Evolutionary conservation across 495 filamentous ascomycete genomes (phyloP), one percentile per base, ranked within the genome.

Genomic region (Penicillium canariense): DNA sequence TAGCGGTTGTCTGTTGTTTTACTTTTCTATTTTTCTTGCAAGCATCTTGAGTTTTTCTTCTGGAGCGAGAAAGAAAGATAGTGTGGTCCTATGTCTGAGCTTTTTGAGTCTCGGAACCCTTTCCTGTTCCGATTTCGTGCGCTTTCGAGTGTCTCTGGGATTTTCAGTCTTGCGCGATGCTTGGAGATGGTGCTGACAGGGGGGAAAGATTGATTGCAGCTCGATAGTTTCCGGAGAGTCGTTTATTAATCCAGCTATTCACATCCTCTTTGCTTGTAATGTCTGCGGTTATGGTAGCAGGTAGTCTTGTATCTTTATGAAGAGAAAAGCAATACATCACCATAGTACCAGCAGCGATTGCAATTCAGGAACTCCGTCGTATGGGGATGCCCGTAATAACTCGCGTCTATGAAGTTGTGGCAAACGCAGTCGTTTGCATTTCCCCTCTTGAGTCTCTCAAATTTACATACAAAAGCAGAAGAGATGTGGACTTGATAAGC

Each of bases 191-290:
- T 42, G 38, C 7, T 25, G 12, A n/a, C 20, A 17, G 25, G 32
- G 22, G 27, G 52, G 47, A 52, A 55, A 59, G 49, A 66, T 58
- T 56, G 58, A 48, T 58, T 54, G 34, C 48, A 58, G 60, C 57
- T 63, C 42, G 51, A 59, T 61, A 61, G 55, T 63, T 50, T 46
- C 55, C 39, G 51, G 55, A 50, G 43, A 38, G 35, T 52, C 42
- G 51, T 63, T 53, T 44, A 61, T 56, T 66, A 63, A 66, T 63
- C 38, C 56, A 66, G 57, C 49, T 56, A 63, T 56, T 50, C 52
- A 55, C 51, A 66, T 50, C 54, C 8, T 36, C 32, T 22, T 50
- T 31, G 7, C 25, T 49, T 12, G 25, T 26, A 31, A 28, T 5
- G 15, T 2, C 11, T 26, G 23, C 20, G 10, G 6, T 5, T 38